phyloP scores from a whole-genome alignment of 1,139 yeast genomes.

The Trichomonascaceae sp. region DNA sequence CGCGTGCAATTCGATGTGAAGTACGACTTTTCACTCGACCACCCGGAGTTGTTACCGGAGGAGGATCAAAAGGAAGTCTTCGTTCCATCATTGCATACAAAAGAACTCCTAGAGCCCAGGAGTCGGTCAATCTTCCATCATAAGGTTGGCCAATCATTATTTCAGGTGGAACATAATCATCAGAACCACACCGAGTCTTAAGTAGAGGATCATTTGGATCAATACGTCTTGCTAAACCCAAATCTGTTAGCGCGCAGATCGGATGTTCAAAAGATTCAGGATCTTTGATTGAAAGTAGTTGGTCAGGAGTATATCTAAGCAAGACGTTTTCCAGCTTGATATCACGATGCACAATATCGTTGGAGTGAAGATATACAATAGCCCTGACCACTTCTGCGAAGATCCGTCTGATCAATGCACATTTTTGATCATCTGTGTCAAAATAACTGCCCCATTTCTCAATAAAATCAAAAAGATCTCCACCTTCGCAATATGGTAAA shows the following conservation, averaged over 20 bases:
- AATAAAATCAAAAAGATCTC: slow-evolving; percentile 69
- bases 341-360: slow-evolving; percentile 75
- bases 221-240: slow-evolving; percentile 75
- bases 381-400: slow-evolving; percentile 67
- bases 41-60: slow-evolving; percentile 25
- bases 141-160: slow-evolving; percentile 82
- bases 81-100: slow-evolving; percentile 77
- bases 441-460: slow-evolving; percentile 36
- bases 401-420: slow-evolving; percentile 46
- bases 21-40: slow-evolving; percentile 54
- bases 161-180: slow-evolving; percentile 93
- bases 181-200: slow-evolving; percentile 89
- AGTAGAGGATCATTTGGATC: slow-evolving; percentile 55
- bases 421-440: slow-evolving; percentile 28
- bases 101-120: slow-evolving; percentile 94
- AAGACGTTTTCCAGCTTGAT: slow-evolving; percentile 78
- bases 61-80: slow-evolving; percentile 77
- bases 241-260: slow-evolving; percentile 68
- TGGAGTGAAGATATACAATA: slow-evolving; percentile 63
- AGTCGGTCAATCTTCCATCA: slow-evolving; percentile 82
- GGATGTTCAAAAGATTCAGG: slow-evolving; percentile 28
- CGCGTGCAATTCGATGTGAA: slow-evolving; percentile 85
- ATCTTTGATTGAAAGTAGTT: slow-evolving; percentile 26
- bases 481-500: slow-evolving; percentile 75
- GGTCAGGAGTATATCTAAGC: slow-evolving; percentile 38